phyloP scores from a whole-genome alignment of 2,329 filamentous ascomycete genomes.

The Fusarium chaquense region DNA sequence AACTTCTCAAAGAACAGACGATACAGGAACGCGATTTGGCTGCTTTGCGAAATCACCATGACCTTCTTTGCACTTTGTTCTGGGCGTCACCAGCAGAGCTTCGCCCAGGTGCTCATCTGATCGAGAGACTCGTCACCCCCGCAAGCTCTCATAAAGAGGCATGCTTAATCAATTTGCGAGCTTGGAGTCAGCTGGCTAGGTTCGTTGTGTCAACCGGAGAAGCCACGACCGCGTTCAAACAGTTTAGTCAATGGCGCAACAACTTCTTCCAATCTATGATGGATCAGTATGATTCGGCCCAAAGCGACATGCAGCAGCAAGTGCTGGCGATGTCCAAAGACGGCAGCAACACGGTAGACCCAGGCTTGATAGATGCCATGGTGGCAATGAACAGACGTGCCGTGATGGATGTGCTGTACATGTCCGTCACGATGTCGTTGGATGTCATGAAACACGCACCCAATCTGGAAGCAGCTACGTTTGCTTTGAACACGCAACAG shows the following conservation, averaged over 20 bases:
- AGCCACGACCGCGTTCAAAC: constrained; percentile 62
- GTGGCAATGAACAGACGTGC: constrained; percentile 65
- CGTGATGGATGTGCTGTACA: constrained; percentile 65
- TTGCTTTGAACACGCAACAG: constrained; percentile 63
- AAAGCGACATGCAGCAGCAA: constrained; percentile 68
- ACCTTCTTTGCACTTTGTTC: constrained; percentile 74
- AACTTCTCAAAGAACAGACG: constrained; percentile 72
- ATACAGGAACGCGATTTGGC: constrained; percentile 72
- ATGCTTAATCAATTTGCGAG: constrained; percentile 71
- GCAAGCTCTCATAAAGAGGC: constrained; percentile 74
- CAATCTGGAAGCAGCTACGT: constrained; percentile 61
- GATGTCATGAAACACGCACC: constrained; percentile 63
- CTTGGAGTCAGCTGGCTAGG: constrained; percentile 72
- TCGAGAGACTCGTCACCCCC: constrained; percentile 70
- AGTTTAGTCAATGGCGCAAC: constrained; percentile 63
- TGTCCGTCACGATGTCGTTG: constrained; percentile 62
- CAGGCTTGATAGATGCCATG: constrained; percentile 62
- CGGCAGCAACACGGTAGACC: constrained; percentile 56
- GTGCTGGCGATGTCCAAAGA: constrained; percentile 63
- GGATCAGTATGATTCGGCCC: constrained; percentile 68
- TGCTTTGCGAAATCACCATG: constrained; percentile 75
- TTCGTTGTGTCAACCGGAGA: constrained; percentile 65
- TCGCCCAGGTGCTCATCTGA: constrained; percentile 64
- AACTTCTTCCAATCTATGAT: constrained; percentile 68
- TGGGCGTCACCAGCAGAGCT: constrained; percentile 70